phyloP scores from a whole-genome alignment of 129 eudicot genomes.

The Heracleum sosnowskyi region DNA sequence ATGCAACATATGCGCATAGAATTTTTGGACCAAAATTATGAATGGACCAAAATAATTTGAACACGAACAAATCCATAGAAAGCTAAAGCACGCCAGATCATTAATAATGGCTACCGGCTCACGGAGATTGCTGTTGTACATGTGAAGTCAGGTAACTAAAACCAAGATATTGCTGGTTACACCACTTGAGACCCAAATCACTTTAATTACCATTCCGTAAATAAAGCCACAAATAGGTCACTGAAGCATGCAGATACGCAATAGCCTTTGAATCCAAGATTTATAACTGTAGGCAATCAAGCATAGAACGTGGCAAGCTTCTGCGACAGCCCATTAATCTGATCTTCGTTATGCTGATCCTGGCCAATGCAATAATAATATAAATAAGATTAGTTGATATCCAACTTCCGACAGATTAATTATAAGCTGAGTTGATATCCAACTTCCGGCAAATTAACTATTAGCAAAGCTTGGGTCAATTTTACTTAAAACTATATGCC shows the following conservation, averaged over 20 bases:
- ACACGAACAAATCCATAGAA: not conserved
- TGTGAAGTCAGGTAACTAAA: not conserved
- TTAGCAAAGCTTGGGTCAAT: not conserved
- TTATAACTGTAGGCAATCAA: not conserved
- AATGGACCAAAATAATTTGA: no score
- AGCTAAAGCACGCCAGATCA: not conserved
- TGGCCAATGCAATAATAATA: constrained; percentile 5
- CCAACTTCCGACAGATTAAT: not conserved
- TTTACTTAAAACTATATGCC: not conserved
- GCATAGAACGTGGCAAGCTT: constrained; percentile 35
- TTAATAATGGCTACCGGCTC: not conserved
- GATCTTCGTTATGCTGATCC: constrained; percentile 43
- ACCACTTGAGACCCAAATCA: not conserved
- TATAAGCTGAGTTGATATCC: not conserved
- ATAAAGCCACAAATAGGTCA: not conserved
- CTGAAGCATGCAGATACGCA: not conserved
- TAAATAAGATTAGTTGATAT: not conserved
- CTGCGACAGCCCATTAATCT: constrained; percentile 37
- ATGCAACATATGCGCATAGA: no score
- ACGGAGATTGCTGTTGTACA: not conserved
- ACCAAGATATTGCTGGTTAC: not conserved
- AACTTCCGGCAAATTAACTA: not conserved
- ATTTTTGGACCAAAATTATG: no score
- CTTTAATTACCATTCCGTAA: not conserved
- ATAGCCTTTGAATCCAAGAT: not conserved